phyloP scores from a whole-genome alignment of 805 yeast species.

The Candida xiaguanensis region DNA sequence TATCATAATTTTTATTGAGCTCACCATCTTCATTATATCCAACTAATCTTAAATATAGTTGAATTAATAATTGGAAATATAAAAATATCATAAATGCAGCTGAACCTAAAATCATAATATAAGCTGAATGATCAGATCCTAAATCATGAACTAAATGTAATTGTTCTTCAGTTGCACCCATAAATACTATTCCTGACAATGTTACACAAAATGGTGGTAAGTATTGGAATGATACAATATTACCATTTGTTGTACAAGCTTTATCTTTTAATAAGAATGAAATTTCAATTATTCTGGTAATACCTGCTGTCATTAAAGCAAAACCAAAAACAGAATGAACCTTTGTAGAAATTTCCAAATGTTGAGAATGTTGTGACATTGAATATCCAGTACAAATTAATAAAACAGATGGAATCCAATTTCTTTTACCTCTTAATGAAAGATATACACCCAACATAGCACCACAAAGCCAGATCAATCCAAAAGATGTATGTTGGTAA shows the following conservation, averaged over 20 bases:
- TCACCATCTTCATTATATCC: conserved; percentile 42
- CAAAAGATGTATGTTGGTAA: conserved; percentile 95
- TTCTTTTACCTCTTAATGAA: conserved; percentile 57
- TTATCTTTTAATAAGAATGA: conserved; percentile 69
- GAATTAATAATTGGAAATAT: conserved; percentile 60
- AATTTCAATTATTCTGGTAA: conserved; percentile 73
- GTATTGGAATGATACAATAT: conserved; percentile 72
- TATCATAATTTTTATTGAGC: conserved; percentile 11
- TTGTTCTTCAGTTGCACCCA: conserved; percentile 94
- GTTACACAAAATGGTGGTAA: conserved; percentile 80
- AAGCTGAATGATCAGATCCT: conserved; percentile 83
- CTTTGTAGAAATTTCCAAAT: conserved; percentile 71
- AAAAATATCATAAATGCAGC: conserved; percentile 71
- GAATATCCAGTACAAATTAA: conserved; percentile 90
- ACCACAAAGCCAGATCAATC: conserved; percentile 94
- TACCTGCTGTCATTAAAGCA: conserved; percentile 75
- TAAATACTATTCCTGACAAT: conserved; percentile 75
- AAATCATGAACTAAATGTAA: conserved; percentile 62
- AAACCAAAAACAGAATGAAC: conserved; percentile 86
- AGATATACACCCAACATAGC: conserved; percentile 82
- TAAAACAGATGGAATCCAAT: conserved; percentile 76
- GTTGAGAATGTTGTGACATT: conserved; percentile 87
- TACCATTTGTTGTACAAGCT: conserved; percentile 35
- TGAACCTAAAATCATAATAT: conserved; percentile 64
- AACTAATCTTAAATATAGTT: conserved; percentile 49